Base-by-base conservation (phyloP, 2,329 filamentous ascomycete species). In the Sporothrix euskadiensis region DNA sequence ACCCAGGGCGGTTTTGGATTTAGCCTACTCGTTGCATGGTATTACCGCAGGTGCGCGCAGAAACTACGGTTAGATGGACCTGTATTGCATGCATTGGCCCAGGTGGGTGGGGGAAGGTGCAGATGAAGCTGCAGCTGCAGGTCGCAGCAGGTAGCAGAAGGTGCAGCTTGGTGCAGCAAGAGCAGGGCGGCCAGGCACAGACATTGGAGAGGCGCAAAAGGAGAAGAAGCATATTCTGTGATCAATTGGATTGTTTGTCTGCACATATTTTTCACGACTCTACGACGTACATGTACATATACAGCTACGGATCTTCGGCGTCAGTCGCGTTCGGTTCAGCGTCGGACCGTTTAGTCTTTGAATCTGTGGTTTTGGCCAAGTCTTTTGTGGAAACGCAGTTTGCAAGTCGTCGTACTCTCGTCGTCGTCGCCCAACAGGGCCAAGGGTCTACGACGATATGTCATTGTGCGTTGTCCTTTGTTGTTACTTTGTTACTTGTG, bases 41-140 rank as follows among this genome's bases (percentile, higher is more conserved):
- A 66, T 66, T 30, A 22, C 61, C 61, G 61, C 39, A 66, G 39
- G 4, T 66, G n/a, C 12, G 35, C 22, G 41, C n/a, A 63, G 57
- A 47, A 66, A 30, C 61, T 9, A 68, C 16, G 69, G 61, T 39
- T 47, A 66, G 61, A 66, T 47, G 61, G 61, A 66, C 61, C 61
- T 66, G 61, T 39, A 47, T 66, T 63, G 35, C 61, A 52, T 68
- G 65, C 65, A 35, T 68, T 49, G 65, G 65, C 41, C 39, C 26
- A 22, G 26, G 22, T 52, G 26, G 65, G 41, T 49, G 44, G 65
- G 65, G 65, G 26, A 26, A 41, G 35, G 39, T 63, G 35, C 59
- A 41, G 59, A 5, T 32, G 57, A 12, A 61, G 57, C 30, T 61
- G 57, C 57, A 61, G 30, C 3, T 63, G 57, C 59, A 63, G 19